Evolutionary conservation across 805 yeast genomes (phyloP).

Genomic region (Yarrowia sp.): DNA sequence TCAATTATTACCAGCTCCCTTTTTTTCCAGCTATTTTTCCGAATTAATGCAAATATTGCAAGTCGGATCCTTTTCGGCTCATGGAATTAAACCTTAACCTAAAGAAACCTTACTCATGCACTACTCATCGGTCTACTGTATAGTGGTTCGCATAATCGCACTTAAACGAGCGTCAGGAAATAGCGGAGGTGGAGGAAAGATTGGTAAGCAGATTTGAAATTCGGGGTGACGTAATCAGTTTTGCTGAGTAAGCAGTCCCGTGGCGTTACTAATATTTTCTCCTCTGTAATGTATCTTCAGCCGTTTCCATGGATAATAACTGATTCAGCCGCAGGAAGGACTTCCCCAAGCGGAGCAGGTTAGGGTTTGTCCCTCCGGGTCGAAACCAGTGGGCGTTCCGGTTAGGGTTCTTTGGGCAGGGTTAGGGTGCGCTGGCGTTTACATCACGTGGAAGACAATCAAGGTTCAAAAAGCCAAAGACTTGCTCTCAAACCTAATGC

Average conservation of each 20-base stretch:
- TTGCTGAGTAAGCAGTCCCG: no score
- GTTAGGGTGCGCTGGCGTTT: no score
- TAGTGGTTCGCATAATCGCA: conserved; percentile 8
- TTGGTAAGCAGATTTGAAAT: background rate
- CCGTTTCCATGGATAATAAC: no score
- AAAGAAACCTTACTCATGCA: background rate
- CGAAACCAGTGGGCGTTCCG: background rate
- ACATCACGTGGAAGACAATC: background rate
- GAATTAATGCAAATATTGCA: background rate
- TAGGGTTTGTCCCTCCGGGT: background rate
- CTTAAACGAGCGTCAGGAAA: background rate
- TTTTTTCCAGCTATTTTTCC: background rate
- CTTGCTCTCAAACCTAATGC: conserved; percentile 15
- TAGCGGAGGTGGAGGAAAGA: background rate
- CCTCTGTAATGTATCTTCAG: no score
- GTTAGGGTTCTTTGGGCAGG: no score
- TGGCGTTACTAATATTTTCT: no score
- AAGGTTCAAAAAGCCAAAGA: background rate
- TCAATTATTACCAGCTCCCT: no score
- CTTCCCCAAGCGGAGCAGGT: background rate
- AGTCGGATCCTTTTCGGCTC: conserved; percentile 3
- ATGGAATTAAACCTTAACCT: conserved; percentile 1
- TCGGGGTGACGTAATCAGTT: no score
- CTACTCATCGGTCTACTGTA: conserved; percentile 13
- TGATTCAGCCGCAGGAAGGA: background rate